Evolutionary conservation across 1,284 basidiomycete species (phyloP), one percentile per base, ranked within the genome.

Genomic region (Sporisorium iseilematis-ciliati): DNA sequence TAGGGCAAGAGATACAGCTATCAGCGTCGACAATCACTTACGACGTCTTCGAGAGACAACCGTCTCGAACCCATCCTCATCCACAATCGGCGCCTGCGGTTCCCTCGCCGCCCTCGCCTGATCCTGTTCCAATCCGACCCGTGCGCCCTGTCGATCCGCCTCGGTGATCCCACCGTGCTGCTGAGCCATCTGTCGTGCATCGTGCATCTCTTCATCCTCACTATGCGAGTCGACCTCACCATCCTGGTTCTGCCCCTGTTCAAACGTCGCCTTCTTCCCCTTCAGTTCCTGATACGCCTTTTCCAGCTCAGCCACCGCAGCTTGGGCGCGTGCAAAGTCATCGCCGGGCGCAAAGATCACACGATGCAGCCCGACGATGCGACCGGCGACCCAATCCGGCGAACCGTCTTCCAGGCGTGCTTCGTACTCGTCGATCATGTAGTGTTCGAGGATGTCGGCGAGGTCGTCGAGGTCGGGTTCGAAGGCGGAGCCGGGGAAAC

Each of bases 401-500:
- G 70, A 75, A 7, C 75, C 79, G 55, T 84, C 83, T 29, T 84
- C 83, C 31, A 84, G 69, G 11, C 75, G 68, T 18, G 73, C 77
- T 57, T 82, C 83, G 65, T 63, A 84, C 60, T 84, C 83, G 52
- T 84, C 79, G 18, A 64, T 70, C 52, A 84, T 66, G 58, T 84
- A 84, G 63, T 64, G 58, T 29, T 80, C 79, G 21, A 84, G 65
- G 16, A 78, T 54, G 31, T 84, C 82, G 3, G 78, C 74, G 16
- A 84, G 65, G 52, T 84, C 82, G 60, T 84, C 83, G 23, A 77
- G 57, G 38, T 83, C 82, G 12, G 81, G 81, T 41, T 68, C 59
- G 35, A 71, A 72, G 4, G 66, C 49, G 25, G 71, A 38, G 2
- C 72, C 74, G 6, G 70, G 63, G 45, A 77, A 65, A 20, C 78